Evolutionary conservation across 2,329 filamentous ascomycete genomes (phyloP), one percentile per base, ranked within the genome.

Genomic region (Cladorrhinum sp.): DNA sequence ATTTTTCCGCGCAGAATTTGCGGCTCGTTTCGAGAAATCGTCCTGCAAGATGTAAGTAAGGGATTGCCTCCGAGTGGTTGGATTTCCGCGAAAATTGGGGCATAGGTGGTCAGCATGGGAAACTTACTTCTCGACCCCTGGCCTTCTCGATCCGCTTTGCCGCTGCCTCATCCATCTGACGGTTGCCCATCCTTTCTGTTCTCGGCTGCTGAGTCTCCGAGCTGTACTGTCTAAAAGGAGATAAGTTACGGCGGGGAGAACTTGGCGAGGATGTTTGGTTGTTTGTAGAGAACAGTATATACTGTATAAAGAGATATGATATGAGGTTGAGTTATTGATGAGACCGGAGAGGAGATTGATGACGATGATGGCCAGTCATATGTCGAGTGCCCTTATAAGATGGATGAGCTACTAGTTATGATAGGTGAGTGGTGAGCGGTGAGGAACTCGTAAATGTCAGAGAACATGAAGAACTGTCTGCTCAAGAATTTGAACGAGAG

Each of bases 141-240:
- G 77, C 73, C 60, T 72, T 77, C 30, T 72, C 70, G 62, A 80
- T 80, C 56, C 77, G 72, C 53, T 74, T 74, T 2, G 74, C 77
- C 4, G 75, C 74, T 16, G 73, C 73, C 2, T 76, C 72, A 63
- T 79, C 76, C 77, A 80, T 80, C 62, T 75, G 77, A 24, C 70
- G 69, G 52, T 70, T 71, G 3, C 71, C 72, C 72, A 75, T 76
- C 24, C 28, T 46, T 8, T 4, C 18, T 46, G n/a, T 10, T 76
- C 23, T 33, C 18, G n/a, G 16, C 18, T 46, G 42, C 10, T 46
- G 42, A 21, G 4, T 20, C 4, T 46, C 42, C 12, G 33, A 16
- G 12, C 33, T 16, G 12, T 10, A n/a, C n/a, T n/a, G n/a, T n/a
- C n/a, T n/a, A n/a, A n/a, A n/a, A n/a, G n/a, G n/a, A n/a, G n/a